These are phyloP conservation scores for Pseudopithomyces chartarum DNA, from an alignment of 2,329 filamentous ascomycete genomes.

Conservation along the genomic window DNA sequence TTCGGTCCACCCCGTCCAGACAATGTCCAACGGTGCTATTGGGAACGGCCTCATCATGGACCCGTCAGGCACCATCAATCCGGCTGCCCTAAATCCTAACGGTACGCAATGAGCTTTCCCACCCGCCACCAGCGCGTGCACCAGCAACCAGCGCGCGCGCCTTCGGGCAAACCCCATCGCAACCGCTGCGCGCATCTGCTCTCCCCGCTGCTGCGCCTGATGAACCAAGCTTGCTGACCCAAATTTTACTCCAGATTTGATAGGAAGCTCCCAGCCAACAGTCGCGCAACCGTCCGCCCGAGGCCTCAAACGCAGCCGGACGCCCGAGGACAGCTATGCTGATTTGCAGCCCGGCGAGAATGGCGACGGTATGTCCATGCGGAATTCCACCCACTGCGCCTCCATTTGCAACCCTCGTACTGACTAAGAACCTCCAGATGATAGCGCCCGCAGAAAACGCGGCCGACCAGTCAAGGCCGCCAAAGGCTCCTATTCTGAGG, in stretches of 20 bases:
- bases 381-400: slow-evolving; percentile 6
- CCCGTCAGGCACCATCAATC: slow-evolving; percentile 48
- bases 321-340: slow-evolving; percentile 44
- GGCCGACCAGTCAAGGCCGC: slow-evolving; percentile 65
- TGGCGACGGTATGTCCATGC: slow-evolving; percentile 33
- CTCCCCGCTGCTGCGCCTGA: slow-evolving; percentile 36
- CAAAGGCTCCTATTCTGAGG: slow-evolving; percentile 59
- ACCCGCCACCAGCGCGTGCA: slow-evolving; percentile 4
- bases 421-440: slow-evolving; percentile 29
- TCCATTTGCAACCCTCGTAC: slow-evolving; percentile 11
- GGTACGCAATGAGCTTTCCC: slow-evolving; percentile 31
- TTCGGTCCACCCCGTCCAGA: slow-evolving; percentile 46
- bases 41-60: slow-evolving; percentile 50
- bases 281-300: slow-evolving; percentile 42
- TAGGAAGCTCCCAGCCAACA: slow-evolving; percentile 34
- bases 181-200: slow-evolving; percentile 28
- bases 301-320: slow-evolving; percentile 49
- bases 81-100: slow-evolving; percentile 44
- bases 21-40: slow-evolving; percentile 47
- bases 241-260: slow-evolving; percentile 25
- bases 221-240: slow-evolving; percentile 29
- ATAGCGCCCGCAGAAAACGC: slow-evolving; percentile 46
- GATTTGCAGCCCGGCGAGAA: slow-evolving; percentile 38
- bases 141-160: too few relatives aligned
- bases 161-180: slow-evolving; percentile 7